Conservation (phyloP, 2,329 filamentous ascomycete genomes). For the Colletotrichum neosansevieriae region DNA sequence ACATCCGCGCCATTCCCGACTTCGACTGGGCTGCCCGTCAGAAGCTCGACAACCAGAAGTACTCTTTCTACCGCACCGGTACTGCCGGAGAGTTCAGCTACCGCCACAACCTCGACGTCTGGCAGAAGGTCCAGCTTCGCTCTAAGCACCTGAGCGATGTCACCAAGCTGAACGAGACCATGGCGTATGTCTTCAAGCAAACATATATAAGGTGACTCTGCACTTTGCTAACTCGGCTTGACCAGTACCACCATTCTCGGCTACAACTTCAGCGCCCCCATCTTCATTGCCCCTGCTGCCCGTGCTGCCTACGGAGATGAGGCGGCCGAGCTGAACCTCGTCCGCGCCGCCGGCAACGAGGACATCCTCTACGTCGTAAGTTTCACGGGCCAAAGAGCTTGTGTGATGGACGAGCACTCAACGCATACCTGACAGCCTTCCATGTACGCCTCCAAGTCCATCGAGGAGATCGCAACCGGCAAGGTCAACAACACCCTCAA, state of each 20-base stretch:
- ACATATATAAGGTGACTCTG: background rate
- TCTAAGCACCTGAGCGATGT: slow-evolving; percentile 57
- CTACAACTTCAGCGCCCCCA: slow-evolving; percentile 59
- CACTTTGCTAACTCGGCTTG: background rate
- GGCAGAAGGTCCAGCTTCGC: slow-evolving; percentile 57
- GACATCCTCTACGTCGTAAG: slow-evolving; percentile 59
- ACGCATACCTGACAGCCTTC: slow-evolving; percentile 41
- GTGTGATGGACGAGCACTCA: background rate
- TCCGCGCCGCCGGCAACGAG: slow-evolving; percentile 57
- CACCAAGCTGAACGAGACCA: slow-evolving; percentile 49
- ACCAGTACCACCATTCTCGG: slow-evolving; percentile 57
- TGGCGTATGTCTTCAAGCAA: slow-evolving; percentile 43
- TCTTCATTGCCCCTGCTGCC: slow-evolving; percentile 63
- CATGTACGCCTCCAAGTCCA: slow-evolving; percentile 49
- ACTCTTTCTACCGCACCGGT: slow-evolving; percentile 63
- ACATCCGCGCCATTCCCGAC: slow-evolving; percentile 59
- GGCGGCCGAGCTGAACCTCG: slow-evolving; percentile 61
- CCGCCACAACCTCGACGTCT: slow-evolving; percentile 64
- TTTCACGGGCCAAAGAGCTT: background rate
- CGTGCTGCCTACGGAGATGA: slow-evolving; percentile 57
- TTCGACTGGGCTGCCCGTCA: slow-evolving; percentile 63
- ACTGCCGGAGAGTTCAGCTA: slow-evolving; percentile 63
- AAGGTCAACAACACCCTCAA: slow-evolving; percentile 44
- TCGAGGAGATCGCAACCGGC: slow-evolving; percentile 49
- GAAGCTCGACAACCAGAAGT: slow-evolving; percentile 54